Evolutionary conservation across 805 yeast genomes (phyloP), one percentile per base, ranked within the genome.

Genomic region (Ogataea corticis): DNA sequence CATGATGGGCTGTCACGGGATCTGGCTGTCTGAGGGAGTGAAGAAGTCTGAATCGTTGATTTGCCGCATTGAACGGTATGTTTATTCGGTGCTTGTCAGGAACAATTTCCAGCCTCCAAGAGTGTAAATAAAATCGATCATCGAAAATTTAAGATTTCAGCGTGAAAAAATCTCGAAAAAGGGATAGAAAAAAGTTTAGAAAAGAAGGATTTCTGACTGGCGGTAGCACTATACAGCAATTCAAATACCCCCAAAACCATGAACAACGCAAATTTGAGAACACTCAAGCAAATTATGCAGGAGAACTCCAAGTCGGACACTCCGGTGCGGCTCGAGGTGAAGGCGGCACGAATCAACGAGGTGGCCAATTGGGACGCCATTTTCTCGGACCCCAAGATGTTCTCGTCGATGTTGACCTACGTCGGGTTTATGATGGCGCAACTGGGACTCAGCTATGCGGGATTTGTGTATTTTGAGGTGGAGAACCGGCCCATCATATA

Each of bases 21-120:
- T 89, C 3, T 94, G 98, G 97, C 60, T 94, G 1, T 70, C 76
- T 41, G 82, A 82, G 18, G 98, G 98, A 3, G 96, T 90, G 4
- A 69, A 68, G 45, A 63, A 69, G 35, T 76, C 85, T 2, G 64
- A 72, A 19, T 74, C 77, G 44, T 35, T 73, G 12, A 73, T 82
- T 33, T 82, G 84, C 23, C 67, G 68, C 11, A 41, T 79, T 11
- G 91, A 85, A 57, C 66, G 88, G 42, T 50, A 43, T 29, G 42
- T 62, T 28, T 64, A 60, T 27, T 4, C 30, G 1, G 21, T 32
- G 18, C 28, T 50, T 27, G 28, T 40, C 15, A 33, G 38, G n/a
- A 42, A 37, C 11, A 27, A 27, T 11, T 37, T 10, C 32, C n/a
- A 37, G 31, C 32, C 40, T 37, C 40, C 40, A 14, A 28, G 16